A percentile compares a stretch with the other conserved stretches of the same genome.
Conservation (phyloP, 441 rosid species). For the Gossypium schwendimanii region DNA sequence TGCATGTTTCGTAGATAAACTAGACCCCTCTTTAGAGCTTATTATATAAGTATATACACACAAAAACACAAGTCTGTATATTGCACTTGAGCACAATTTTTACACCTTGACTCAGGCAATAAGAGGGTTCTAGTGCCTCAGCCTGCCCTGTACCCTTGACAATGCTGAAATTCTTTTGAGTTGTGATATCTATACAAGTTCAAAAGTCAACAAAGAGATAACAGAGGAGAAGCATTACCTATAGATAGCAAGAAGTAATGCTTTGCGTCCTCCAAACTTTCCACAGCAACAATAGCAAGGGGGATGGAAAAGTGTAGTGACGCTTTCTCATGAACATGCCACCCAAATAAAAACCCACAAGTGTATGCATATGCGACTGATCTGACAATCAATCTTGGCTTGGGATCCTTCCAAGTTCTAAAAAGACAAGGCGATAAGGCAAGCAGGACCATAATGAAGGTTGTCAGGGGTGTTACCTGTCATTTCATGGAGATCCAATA, state of each 20-base stretch:
- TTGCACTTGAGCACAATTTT: background rate
- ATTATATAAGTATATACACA: background rate
- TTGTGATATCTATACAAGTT: background rate
- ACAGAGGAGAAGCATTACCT: slow-evolving; percentile 38
- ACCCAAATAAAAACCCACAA: slow-evolving; percentile 84
- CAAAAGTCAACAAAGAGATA: background rate
- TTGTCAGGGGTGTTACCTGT: slow-evolving; percentile 65
- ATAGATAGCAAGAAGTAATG: slow-evolving; percentile 73
- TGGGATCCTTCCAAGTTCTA: slow-evolving; percentile 69
- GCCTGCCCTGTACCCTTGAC: background rate
- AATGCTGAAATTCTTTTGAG: background rate
- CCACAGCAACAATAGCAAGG: slow-evolving; percentile 59
- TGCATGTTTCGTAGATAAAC: background rate
- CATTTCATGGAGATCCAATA: slow-evolving; percentile 15
- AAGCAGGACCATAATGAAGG: slow-evolving; percentile 63
- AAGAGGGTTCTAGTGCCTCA: background rate
- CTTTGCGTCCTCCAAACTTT: slow-evolving; percentile 72
- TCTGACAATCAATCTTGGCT: slow-evolving; percentile 42
- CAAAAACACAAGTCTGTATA: background rate
- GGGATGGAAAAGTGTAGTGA: slow-evolving; percentile 83
- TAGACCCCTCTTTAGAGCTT: background rate
- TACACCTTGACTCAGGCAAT: background rate
- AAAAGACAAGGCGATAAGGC: slow-evolving; percentile 55
- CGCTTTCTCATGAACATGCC: slow-evolving; percentile 99
- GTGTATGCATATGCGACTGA: slow-evolving; percentile 81